Evolutionary conservation across 2,329 filamentous ascomycete genomes (phyloP).

Genomic region (Microsporum canis): DNA sequence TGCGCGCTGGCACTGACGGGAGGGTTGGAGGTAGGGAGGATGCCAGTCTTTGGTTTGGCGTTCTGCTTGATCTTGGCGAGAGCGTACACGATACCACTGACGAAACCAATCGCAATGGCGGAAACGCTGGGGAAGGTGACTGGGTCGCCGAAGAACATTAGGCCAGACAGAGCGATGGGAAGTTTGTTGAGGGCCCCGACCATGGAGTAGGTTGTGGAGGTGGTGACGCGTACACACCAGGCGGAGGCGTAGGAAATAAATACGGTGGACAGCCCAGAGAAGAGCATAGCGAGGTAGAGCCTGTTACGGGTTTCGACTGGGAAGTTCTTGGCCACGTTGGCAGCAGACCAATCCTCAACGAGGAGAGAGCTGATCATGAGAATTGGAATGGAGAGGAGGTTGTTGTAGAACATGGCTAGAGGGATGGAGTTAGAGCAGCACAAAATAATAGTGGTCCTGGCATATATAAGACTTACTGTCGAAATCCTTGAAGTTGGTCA

Average conservation of each 20-base stretch:
- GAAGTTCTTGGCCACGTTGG: slow-evolving; percentile 80
- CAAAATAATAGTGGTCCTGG: not conserved
- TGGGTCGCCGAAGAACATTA: slow-evolving; percentile 90
- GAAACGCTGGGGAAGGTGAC: slow-evolving; percentile 86
- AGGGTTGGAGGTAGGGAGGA: slow-evolving; percentile 56
- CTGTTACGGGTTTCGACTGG: slow-evolving; percentile 66
- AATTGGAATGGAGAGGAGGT: slow-evolving; percentile 89
- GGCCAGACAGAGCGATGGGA: slow-evolving; percentile 80
- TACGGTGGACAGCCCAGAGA: slow-evolving; percentile 84
- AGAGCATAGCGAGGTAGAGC: slow-evolving; percentile 78
- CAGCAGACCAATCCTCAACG: slow-evolving; percentile 81
- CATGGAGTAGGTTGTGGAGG: slow-evolving; percentile 97
- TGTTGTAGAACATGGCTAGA: slow-evolving; percentile 99
- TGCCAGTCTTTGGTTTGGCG: slow-evolving; percentile 51
- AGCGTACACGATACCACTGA: slow-evolving; percentile 85
- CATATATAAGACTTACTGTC: slow-evolving; percentile 62
- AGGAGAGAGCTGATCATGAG: slow-evolving; percentile 71
- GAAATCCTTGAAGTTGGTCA: slow-evolving; percentile 99
- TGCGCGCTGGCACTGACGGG: slow-evolving; percentile 82
- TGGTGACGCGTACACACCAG: slow-evolving; percentile 96
- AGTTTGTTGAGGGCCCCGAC: slow-evolving; percentile 97
- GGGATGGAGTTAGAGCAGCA: not conserved
- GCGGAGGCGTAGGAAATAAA: slow-evolving; percentile 99
- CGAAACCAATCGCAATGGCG: slow-evolving; percentile 80
- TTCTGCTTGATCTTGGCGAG: slow-evolving; percentile 76